These are phyloP conservation scores for Anthostomella pinea DNA, from an alignment of 2,329 filamentous ascomycete species.

Conservation along the genomic window DNA sequence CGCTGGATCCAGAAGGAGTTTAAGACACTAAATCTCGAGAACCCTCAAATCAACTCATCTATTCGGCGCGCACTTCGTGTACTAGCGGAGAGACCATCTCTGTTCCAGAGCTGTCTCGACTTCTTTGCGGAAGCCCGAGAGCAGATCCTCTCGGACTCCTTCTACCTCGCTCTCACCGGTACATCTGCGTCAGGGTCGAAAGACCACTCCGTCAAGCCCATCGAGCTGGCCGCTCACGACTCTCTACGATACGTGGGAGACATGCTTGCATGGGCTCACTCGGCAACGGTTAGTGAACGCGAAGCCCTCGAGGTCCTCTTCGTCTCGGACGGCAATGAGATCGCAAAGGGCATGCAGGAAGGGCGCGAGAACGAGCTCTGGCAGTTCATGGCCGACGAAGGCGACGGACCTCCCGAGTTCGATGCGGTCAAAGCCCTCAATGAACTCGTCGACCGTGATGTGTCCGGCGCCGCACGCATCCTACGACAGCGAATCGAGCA, in stretches of 20 bases:
- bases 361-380: conserved; percentile 82
- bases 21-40: conserved; percentile 87
- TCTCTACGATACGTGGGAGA: conserved; percentile 89
- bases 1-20: conserved; percentile 94
- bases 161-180: conserved; percentile 84
- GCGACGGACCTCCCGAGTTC: conserved; percentile 55
- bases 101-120: conserved; percentile 92
- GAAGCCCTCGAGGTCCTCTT: conserved; percentile 92
- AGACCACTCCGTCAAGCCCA: conserved; percentile 73
- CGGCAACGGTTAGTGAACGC: conserved; percentile 86
- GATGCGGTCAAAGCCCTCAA: conserved; percentile 80
- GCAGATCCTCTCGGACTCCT: conserved; percentile 80
- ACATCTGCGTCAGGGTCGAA: conserved; percentile 54
- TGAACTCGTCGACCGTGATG: conserved; percentile 81
- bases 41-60: conserved; percentile 82
- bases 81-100: conserved; percentile 79
- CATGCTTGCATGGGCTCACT: conserved; percentile 97
- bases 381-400: conserved; percentile 62
- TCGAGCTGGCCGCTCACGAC: conserved; percentile 91
- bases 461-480: conserved; percentile 77
- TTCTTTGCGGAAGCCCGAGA: conserved; percentile 90
- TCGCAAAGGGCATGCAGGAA: conserved; percentile 76
- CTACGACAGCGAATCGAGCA: conserved; percentile 88
- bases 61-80: conserved; percentile 83
- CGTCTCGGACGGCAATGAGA: conserved; percentile 83